phyloP scores from a whole-genome alignment of 2,329 filamentous ascomycete genomes.

The Cladosporium halotolerans region DNA sequence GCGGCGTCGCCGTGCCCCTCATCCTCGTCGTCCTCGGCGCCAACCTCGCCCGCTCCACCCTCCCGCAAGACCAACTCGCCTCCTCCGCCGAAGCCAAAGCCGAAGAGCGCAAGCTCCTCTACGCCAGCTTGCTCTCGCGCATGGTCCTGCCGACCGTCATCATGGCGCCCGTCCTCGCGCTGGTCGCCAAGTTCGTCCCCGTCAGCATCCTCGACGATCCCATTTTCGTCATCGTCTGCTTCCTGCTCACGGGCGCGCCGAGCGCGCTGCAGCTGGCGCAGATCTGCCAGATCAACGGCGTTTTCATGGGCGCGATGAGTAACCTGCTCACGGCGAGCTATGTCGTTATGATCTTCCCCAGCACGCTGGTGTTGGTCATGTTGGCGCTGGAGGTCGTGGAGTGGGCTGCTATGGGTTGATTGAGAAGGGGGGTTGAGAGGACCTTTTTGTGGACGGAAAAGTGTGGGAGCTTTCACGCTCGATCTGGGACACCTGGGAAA shows the following conservation, averaged over 20 bases:
- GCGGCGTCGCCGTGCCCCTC: constrained; percentile 85
- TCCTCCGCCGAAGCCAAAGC: constrained; percentile 63
- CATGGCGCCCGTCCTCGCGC: constrained; percentile 83
- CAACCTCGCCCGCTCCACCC: constrained; percentile 86
- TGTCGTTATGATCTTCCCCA: constrained; percentile 90
- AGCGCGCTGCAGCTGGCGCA: constrained; percentile 91
- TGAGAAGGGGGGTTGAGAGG: not conserved
- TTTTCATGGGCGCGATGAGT: constrained; percentile 92
- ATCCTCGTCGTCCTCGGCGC: constrained; percentile 94
- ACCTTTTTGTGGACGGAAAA: not conserved
- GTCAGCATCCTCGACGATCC: constrained; percentile 94
- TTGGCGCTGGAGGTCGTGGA: constrained; percentile 86
- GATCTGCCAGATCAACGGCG: constrained; percentile 96
- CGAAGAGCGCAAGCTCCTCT: constrained; percentile 68
- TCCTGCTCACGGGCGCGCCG: constrained; percentile 88
- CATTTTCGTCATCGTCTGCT: constrained; percentile 97
- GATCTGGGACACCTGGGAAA: not conserved
- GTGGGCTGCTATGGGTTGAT: constrained; percentile 54
- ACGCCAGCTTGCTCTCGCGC: constrained; percentile 77
- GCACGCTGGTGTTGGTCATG: constrained; percentile 84
- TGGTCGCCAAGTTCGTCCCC: constrained; percentile 83
- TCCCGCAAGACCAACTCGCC: constrained; percentile 58
- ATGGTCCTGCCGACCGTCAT: constrained; percentile 89
- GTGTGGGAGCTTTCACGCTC: not conserved
- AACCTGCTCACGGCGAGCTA: constrained; percentile 93